Percentiles rank a stretch among this genome's conserved stretches.
Evolutionary conservation across 495 filamentous ascomycete species (phyloP).

Genomic region (Penicillium soppii): DNA sequence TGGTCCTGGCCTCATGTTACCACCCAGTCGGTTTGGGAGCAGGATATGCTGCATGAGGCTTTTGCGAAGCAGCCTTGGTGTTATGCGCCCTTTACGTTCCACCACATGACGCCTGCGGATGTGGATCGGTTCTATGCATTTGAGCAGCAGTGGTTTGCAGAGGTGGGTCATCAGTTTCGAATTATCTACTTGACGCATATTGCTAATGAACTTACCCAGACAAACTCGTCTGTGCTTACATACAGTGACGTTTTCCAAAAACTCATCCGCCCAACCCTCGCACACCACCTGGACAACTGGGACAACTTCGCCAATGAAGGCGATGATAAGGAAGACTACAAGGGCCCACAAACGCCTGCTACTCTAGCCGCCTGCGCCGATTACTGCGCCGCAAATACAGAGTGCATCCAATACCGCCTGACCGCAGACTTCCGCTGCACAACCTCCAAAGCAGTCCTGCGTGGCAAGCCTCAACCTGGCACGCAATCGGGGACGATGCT

Average conservation of each 20-base stretch:
- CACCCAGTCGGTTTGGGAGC: conserved; percentile 31
- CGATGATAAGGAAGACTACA: conserved; percentile 6
- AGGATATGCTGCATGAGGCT: conserved; percentile 38
- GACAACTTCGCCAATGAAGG: conserved; percentile 23
- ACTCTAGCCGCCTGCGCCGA: conserved; percentile 34
- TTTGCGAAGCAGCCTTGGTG: conserved; percentile 46
- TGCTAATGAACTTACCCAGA: conserved; percentile 5
- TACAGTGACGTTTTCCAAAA: conserved; percentile 27
- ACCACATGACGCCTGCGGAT: conserved; percentile 45
- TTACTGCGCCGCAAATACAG: conserved; percentile 29
- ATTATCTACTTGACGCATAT: not conserved
- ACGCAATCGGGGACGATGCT: conserved; percentile 30
- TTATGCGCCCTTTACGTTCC: conserved; percentile 45
- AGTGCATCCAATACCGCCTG: conserved; percentile 42
- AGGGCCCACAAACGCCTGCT: conserved; percentile 7
- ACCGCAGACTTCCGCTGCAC: conserved; percentile 26
- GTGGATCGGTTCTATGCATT: conserved; percentile 38
- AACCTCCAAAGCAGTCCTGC: conserved; percentile 19
- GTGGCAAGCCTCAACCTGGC: conserved; percentile 16
- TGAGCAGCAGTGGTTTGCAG: conserved; percentile 41
- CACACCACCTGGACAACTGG: conserved; percentile 24
- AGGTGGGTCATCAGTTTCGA: not conserved
- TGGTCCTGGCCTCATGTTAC: conserved; percentile 42
- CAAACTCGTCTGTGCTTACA: conserved; percentile 12
- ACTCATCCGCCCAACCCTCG: conserved; percentile 21